phyloP scores from a whole-genome alignment of 208 protist species.

The Trypanosoma platydactyli region DNA sequence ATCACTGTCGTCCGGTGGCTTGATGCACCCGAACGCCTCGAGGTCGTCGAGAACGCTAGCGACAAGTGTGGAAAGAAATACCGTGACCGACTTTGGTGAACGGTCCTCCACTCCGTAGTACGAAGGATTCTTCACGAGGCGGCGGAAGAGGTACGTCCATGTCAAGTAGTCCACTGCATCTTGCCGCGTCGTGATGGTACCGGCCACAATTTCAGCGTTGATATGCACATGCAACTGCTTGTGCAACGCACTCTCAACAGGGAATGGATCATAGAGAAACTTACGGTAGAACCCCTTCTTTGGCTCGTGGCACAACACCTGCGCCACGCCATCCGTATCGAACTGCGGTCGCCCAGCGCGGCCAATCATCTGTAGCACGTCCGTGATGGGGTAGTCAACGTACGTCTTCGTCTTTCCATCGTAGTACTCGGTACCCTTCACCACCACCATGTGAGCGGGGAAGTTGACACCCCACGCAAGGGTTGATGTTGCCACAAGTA shows the following conservation, averaged over 20 bases:
- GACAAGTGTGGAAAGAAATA: constrained; percentile 85
- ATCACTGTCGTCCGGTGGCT: constrained; percentile 45
- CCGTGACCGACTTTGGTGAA: constrained; percentile 79
- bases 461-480: constrained; percentile 99
- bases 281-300: constrained; percentile 99
- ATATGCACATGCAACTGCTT: constrained; percentile 97
- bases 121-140: constrained; percentile 96
- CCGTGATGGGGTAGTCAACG: constrained; percentile 99
- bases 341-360: constrained; percentile 98
- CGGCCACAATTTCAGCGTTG: constrained; percentile 98
- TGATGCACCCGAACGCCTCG: constrained; percentile 82
- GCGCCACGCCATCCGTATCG: constrained; percentile 94
- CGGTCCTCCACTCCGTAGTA: constrained; percentile 98
- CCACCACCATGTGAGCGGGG: constrained; percentile 99
- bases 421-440: constrained; percentile 99
- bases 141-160: constrained; percentile 99
- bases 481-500: constrained; percentile 98
- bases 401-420: constrained; percentile 97
- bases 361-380: constrained; percentile 99
- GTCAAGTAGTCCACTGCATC: constrained; percentile 98
- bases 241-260: constrained; percentile 98
- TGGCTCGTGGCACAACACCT: constrained; percentile 97
- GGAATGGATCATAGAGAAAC: constrained; percentile 99
- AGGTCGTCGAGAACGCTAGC: constrained; percentile 83
- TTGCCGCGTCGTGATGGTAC: constrained; percentile 93